A percentile compares a stretch with the other conserved stretches of the same genome.
Evolutionary conservation across 805 yeast species (phyloP).

Genomic region (Scheffersomyces ergatensis): DNA sequence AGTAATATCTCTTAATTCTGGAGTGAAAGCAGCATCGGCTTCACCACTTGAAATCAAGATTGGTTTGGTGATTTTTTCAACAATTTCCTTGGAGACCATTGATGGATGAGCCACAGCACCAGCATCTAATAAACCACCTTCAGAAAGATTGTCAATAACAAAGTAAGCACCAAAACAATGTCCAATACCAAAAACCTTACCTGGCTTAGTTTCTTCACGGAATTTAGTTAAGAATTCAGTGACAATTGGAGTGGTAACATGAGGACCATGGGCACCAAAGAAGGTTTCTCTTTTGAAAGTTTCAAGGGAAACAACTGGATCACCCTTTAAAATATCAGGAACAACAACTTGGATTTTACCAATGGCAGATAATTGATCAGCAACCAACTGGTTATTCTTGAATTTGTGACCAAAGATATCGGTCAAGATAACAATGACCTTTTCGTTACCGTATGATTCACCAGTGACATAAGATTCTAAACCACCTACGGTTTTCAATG

Average conservation of each 20-base stretch:
- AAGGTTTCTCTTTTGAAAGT: conserved; percentile 35
- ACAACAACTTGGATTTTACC: conserved; percentile 62
- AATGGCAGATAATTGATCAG: conserved; percentile 60
- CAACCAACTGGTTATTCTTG: conserved; percentile 58
- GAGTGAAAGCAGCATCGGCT: conserved; percentile 60
- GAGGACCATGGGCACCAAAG: conserved; percentile 50
- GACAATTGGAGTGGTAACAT: conserved; percentile 48
- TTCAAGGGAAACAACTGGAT: conserved; percentile 21
- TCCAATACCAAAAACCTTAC: conserved; percentile 57
- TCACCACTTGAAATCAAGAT: conserved; percentile 74
- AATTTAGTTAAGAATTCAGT: conserved; percentile 45
- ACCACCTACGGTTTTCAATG: conserved; percentile 38
- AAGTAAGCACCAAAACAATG: conserved; percentile 85
- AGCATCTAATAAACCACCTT: conserved; percentile 30
- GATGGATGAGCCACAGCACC: conserved; percentile 91
- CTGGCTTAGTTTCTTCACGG: conserved; percentile 31
- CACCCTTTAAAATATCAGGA: conserved; percentile 70
- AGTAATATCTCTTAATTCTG: conserved; percentile 60
- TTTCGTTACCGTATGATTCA: conserved; percentile 26
- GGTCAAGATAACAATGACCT: conserved; percentile 59
- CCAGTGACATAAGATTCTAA: conserved; percentile 33
- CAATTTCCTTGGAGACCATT: conserved; percentile 63
- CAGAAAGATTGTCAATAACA: conserved; percentile 49
- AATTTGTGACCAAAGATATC: conserved; percentile 67
- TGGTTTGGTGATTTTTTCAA: conserved; percentile 55